Base-by-base conservation (phyloP, 371 early-diverging fungal species). In the Dentiscutata heterogama region DNA sequence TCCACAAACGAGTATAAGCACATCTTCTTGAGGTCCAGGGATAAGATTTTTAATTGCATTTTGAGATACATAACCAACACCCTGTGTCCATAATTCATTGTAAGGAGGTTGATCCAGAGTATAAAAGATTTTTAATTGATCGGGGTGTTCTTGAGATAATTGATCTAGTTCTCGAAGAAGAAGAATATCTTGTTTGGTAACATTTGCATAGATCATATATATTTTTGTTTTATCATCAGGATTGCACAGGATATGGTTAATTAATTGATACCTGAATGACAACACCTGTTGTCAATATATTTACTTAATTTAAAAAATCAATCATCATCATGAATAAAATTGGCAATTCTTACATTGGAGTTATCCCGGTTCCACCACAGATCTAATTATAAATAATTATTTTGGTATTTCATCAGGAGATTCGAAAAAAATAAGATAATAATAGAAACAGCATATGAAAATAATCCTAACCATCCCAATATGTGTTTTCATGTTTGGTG, bases 301-400 rank as follows among this genome's bases (percentile, higher is more conserved):
- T 75, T 29, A 14, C 58, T 42, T 46, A 39, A 39, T 39, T 22
- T 16, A 73, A 10, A 27, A 16, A 29, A 53, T 27, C 5, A 18
- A 73, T 27, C 25, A n/a, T 58, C 60, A 35, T 18, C 11, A 27
- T 10, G 11, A 35, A 1, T 13, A 39, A 61, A 18, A 25, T 74
- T 81, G 13, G 27, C 63, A 53, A 39, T 72, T 63, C 77, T 86
- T 90, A 85, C 96, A 97, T 97, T 71, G 98, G 98, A 3, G 98
- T 96, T 83, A 98, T 94, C 76, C 98, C 98, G 50, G 99, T 94
- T 54, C 99, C 99, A 79, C 98, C 98, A 35, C 92, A 92, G 78
- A 95, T 90, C 71, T 76, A 42, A 75, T 29, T 13, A 63, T 27
- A 35, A 67, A 50, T 54, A 46, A 46, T 46, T 10, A 46, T 46